Percentiles rank a stretch among this genome's conserved stretches.
phyloP scores from a whole-genome alignment of 2,329 filamentous ascomycete genomes.

The Fusarium hostae region DNA sequence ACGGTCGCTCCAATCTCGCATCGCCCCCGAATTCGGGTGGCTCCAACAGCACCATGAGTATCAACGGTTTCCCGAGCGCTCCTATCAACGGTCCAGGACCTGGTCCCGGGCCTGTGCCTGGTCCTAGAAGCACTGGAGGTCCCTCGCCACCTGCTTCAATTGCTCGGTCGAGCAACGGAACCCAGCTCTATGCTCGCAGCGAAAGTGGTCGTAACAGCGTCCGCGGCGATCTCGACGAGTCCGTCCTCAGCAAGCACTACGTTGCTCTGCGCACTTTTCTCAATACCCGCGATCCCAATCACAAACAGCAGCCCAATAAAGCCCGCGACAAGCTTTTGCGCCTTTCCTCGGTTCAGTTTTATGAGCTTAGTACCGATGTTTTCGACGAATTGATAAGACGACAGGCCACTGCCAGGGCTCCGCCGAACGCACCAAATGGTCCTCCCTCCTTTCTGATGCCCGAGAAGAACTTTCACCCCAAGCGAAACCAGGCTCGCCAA shows the following conservation, averaged over 20 bases:
- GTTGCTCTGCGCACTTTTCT: slow-evolving; percentile 81
- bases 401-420: slow-evolving; percentile 72
- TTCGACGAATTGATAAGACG: slow-evolving; percentile 93
- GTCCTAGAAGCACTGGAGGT: slow-evolving; percentile 66
- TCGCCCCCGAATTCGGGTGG: slow-evolving; percentile 77
- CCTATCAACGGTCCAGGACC: slow-evolving; percentile 53
- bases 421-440: slow-evolving; percentile 62
- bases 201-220: slow-evolving; percentile 70
- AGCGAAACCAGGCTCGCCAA: slow-evolving; percentile 96
- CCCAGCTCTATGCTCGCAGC: slow-evolving; percentile 71
- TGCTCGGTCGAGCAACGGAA: slow-evolving; percentile 85
- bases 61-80: slow-evolving; percentile 66
- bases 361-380: slow-evolving; percentile 97
- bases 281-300: slow-evolving; percentile 79
- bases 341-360: slow-evolving; percentile 91
- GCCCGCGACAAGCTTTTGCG: slow-evolving; percentile 94
- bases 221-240: slow-evolving; percentile 69
- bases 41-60: slow-evolving; percentile 64
- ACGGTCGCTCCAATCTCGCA: slow-evolving; percentile 68
- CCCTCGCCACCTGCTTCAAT: slow-evolving; percentile 91
- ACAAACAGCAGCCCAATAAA: slow-evolving; percentile 81
- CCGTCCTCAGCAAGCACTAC: slow-evolving; percentile 82
- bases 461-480: slow-evolving; percentile 92
- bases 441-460: slow-evolving; percentile 82
- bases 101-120: slow-evolving; percentile 58